These are phyloP conservation scores for Acidomyces sp. DNA, from an alignment of 495 filamentous ascomycete genomes.

Conservation along the genomic window DNA sequence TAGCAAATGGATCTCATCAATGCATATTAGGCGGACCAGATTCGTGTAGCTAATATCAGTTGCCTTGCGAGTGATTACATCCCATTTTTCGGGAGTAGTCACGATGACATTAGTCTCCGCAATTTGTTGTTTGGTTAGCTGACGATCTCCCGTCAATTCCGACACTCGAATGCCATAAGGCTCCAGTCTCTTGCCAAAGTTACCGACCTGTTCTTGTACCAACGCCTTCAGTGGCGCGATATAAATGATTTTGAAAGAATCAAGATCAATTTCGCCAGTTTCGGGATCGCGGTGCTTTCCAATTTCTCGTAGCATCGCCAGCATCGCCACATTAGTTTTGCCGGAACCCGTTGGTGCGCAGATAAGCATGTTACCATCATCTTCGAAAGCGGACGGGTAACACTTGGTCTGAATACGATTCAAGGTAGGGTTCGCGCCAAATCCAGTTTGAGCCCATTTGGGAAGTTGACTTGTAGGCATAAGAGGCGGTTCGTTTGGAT, in stretches of 20 bases:
- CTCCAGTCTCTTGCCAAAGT: constrained; percentile 82
- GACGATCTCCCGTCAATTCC: constrained; percentile 91
- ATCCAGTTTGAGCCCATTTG: constrained; percentile 79
- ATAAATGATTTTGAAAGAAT: constrained; percentile 95
- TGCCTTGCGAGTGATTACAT: constrained; percentile 96
- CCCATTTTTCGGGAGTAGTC: constrained; percentile 97
- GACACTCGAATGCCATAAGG: constrained; percentile 85
- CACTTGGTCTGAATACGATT: constrained; percentile 94
- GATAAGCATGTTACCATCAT: constrained; percentile 94
- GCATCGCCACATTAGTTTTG: constrained; percentile 98
- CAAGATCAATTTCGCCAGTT: constrained; percentile 80
- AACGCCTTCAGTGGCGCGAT: constrained; percentile 90
- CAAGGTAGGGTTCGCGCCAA: constrained; percentile 65
- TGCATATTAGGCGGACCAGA: constrained; percentile 84
- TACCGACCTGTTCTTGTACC: constrained; percentile 93
- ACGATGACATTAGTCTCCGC: constrained; percentile 97
- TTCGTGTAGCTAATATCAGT: constrained; percentile 96
- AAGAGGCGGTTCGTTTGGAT: constrained; percentile 61
- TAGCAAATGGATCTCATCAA: constrained; percentile 95
- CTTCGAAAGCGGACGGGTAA: constrained; percentile 78
- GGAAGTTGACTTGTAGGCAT: constrained; percentile 78
- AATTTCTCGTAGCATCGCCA: constrained; percentile 89
- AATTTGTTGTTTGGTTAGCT: constrained; percentile 97
- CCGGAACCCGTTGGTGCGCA: constrained; percentile 95
- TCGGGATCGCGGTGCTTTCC: constrained; percentile 81